phyloP scores from a whole-genome alignment of 2,329 filamentous ascomycete species.

The Colletotrichum sp. region DNA sequence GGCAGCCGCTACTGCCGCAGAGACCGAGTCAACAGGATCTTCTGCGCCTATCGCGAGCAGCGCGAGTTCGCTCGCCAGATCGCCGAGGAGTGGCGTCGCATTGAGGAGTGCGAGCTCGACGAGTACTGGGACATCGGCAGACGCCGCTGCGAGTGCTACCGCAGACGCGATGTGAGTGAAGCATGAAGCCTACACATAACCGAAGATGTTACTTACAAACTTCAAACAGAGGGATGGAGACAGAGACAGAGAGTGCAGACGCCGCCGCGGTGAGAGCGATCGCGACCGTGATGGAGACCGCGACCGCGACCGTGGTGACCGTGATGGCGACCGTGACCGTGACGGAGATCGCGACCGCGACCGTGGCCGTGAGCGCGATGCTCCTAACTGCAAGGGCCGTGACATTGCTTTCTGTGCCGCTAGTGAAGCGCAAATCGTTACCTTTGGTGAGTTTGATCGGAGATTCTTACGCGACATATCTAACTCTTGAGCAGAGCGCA shows the following conservation, averaged over 20 bases:
- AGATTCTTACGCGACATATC: background rate
- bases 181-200: fast-evolving
- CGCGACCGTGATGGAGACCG: background rate
- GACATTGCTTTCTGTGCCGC: constrained; percentile 14
- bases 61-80: background rate
- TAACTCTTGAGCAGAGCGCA: background rate
- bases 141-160: constrained; percentile 12
- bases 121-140: constrained; percentile 4
- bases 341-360: background rate
- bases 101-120: background rate
- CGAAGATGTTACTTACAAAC: background rate
- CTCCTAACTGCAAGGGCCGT: constrained; percentile 6
- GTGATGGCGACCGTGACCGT: background rate
- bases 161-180: background rate
- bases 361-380: background rate
- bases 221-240: background rate
- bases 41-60: constrained; percentile 17
- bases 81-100: background rate
- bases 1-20: constrained; percentile 1
- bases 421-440: background rate
- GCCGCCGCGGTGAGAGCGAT: background rate
- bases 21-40: constrained; percentile 4
- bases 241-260: background rate
- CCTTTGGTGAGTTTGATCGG: background rate
- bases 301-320: background rate